These are phyloP conservation scores for Tremella fuciformis DNA, from an alignment of 768 basidiomycete species.

Conservation along the genomic window DNA sequence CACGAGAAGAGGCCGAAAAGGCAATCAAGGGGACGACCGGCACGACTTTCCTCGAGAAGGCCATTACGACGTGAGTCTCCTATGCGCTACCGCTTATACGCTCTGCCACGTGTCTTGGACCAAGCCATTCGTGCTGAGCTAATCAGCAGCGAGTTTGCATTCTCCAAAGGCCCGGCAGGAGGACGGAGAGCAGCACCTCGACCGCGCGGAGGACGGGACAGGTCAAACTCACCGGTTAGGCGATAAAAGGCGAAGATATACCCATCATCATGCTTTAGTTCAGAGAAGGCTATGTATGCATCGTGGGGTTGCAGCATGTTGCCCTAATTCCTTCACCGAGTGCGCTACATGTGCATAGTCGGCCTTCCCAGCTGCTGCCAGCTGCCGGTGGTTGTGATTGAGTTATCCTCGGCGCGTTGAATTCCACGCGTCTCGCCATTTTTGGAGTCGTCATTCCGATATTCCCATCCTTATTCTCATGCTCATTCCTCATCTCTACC, in stretches of 20 bases:
- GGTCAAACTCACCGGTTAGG: constrained; percentile 33
- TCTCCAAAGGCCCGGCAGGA: constrained; percentile 38
- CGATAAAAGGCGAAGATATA: constrained; percentile 15
- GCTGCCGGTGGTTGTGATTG: background rate
- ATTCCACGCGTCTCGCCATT: background rate
- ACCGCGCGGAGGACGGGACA: constrained; percentile 30
- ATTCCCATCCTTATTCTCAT: too few relatives aligned
- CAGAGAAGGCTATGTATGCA: too few relatives aligned
- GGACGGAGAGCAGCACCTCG: constrained; percentile 18
- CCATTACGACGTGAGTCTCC: constrained; percentile 61
- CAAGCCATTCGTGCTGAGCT: background rate
- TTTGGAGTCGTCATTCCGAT: too few relatives aligned
- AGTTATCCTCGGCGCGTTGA: constrained; percentile 1
- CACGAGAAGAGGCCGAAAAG: constrained; percentile 85
- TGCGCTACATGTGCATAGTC: too few relatives aligned
- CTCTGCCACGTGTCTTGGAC: too few relatives aligned
- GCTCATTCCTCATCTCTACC: too few relatives aligned
- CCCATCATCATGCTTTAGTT: too few relatives aligned
- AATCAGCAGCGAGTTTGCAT: constrained; percentile 39
- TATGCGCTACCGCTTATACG: too few relatives aligned
- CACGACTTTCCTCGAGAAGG: constrained; percentile 77
- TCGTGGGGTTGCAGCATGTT: too few relatives aligned
- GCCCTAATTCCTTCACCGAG: too few relatives aligned
- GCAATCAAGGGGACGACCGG: constrained; percentile 89
- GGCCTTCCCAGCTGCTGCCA: too few relatives aligned